phyloP scores from a whole-genome alignment of 2,329 filamentous ascomycete genomes.

The Pseudofabraea citricarpa region DNA sequence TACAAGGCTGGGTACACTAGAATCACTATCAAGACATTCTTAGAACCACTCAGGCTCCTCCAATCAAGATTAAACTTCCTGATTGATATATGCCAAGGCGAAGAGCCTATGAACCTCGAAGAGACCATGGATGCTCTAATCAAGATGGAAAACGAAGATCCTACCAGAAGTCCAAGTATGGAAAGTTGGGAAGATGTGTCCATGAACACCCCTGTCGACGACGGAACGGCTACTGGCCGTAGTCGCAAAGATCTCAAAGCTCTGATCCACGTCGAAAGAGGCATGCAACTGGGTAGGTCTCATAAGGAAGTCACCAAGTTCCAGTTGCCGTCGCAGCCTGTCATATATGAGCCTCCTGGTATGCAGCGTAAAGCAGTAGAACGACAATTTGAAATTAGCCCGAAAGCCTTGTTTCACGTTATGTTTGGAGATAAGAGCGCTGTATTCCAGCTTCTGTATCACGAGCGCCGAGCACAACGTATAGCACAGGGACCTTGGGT shows the following conservation, averaged over 20 bases:
- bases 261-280: constrained; percentile 58
- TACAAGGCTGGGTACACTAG: constrained; percentile 30
- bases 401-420: constrained; percentile 93
- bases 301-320: constrained; percentile 51
- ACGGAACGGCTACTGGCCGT: constrained; percentile 40
- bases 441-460: constrained; percentile 86
- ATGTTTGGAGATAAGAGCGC: constrained; percentile 95
- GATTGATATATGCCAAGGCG: constrained; percentile 72
- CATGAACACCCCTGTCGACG: constrained; percentile 53
- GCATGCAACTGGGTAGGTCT: constrained; percentile 40
- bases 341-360: constrained; percentile 77
- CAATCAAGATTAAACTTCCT: constrained; percentile 81
- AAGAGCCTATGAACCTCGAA: constrained; percentile 63
- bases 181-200: constrained; percentile 91
- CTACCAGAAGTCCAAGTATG: constrained; percentile 62
- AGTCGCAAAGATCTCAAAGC: constrained; percentile 41
- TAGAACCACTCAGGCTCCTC: constrained; percentile 79
- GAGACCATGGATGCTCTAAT: constrained; percentile 68
- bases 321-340: constrained; percentile 74
- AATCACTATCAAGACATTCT: constrained; percentile 86
- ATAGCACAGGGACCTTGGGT: constrained; percentile 87
- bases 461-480: constrained; percentile 71
- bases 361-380: constrained; percentile 74
- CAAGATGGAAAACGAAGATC: constrained; percentile 63
- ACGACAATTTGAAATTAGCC: constrained; percentile 81